Evolutionary conservation across 23 red algal species (phyloP), one percentile per base, ranked within the genome.

Genomic region (Chondrus crispus): DNA sequence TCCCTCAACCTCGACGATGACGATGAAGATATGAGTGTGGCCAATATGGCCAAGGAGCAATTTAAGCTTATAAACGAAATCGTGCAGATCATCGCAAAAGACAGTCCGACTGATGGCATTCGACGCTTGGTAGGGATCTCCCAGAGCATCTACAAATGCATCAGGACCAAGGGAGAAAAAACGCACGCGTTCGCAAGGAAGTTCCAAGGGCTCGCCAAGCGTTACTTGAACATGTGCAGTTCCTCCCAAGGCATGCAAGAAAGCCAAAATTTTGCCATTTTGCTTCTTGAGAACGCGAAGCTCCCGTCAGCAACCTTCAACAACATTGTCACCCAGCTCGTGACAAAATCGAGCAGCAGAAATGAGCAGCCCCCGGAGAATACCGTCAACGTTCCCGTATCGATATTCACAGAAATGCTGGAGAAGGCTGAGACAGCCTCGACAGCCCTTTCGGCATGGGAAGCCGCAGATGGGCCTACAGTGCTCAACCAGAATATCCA

Each of bases 251-350:
- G 46, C 19, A 64, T 26, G 14, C 30, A 30, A 29, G 58, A 73
- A 24, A 87, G 63, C 12, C 83, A 87, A 28, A 68, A 87, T 20
- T 71, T 55, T 47, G 83, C 62, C 11, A 68, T 87, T 49, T 18
- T 73, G 16, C 43, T 47, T 0, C 58, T 72, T 0, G 40, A 39
- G 49, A 87, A 72, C 60, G 83, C 83, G 24, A 24, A 35, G 10
- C 58, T 87, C 4, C 32, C 83, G n/a, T 0, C 58, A 37, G 19
- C 54, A 13, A 74, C 41, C 0, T 71, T 71, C 26, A 74, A 50
- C 83, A 74, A 72, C 45, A 47, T 87, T 13, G 46, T 74, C 39
- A 48, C 43, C 40, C 40, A 52, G 1, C 83, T 87, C 22, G 83
- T 87, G 49, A 66, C 60, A 66, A 32, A 66, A 66, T 66, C 60